Base-by-base conservation (phyloP, 768 basidiomycete species). In the Lactifluus piperatus region DNA sequence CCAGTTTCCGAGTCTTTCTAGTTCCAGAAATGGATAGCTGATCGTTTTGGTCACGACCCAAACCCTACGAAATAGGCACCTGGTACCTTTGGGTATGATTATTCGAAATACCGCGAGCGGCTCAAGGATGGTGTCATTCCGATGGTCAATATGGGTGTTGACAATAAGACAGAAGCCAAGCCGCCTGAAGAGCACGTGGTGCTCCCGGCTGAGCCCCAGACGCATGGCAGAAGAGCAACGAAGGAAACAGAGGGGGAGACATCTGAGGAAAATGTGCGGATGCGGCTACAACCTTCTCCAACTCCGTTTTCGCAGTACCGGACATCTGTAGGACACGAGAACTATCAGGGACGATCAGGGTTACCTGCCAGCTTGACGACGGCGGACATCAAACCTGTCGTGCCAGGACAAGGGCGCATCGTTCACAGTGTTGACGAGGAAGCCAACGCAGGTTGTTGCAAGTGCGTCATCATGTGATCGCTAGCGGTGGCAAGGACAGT, bases 381-480 rank as follows among this genome's bases (percentile, higher is more conserved):
- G 54, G 59, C 54, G 26, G 59, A 60, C 22, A 49, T 56, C 59
- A 51, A 51, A 46, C 20, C 43, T n/a, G 58, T 36, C 20, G 30
- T 20, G 22, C n/a, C 54, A 44, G 54, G 54, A 54, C 60, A 49
- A 32, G 64, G 65, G 51, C 69, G 65, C 46, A 27, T 9, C 5
- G 39, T 16, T 24, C 48, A 52, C 10, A 63, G 68, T 39, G 72
- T 73, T 11, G 80, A 83, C 34, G 81, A 84, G 7, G 79, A 77
- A 14, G 69, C 66, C 2, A 75, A 71, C 32, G 79, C 76, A 30
- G 83, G 85, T 39, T 91, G 89, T 68, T 91, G 89, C 77, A 87
- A 85, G 73, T 91, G 89, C 73, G 73, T 88, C 65, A 79, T 91
- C 70, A 91, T 91, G 89, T 91, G 81, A 89, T 71, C 62, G 24